A percentile compares a stretch with the other conserved stretches of the same genome.
phyloP scores from a whole-genome alignment of 208 protist genomes.

The Endotrypanum monterogeii region DNA sequence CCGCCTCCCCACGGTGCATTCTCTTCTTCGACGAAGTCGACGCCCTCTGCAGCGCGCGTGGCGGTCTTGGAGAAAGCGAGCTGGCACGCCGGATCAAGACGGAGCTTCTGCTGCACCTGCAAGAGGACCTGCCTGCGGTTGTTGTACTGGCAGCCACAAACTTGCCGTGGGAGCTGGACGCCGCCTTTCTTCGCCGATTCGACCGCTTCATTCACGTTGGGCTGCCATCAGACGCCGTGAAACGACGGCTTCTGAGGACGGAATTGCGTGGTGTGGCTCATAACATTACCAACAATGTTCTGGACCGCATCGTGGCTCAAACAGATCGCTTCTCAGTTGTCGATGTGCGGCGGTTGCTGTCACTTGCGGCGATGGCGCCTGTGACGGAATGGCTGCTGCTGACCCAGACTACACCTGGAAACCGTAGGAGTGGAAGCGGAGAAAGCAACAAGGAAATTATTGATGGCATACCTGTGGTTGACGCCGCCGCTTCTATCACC shows the following conservation, averaged over 20 bases:
- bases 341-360: conserved; percentile 91
- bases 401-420: conserved; percentile 38
- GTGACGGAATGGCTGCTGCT: conserved; percentile 75
- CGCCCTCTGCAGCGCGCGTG: conserved; percentile 83
- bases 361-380: conserved; percentile 94
- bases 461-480: conserved; percentile 1
- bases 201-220: conserved; percentile 88
- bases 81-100: conserved; percentile 97
- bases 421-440: neutral
- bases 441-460: neutral
- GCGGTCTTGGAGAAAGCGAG: conserved; percentile 77
- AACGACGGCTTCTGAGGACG: conserved; percentile 36
- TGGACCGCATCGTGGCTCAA: conserved; percentile 42
- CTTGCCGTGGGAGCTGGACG: conserved; percentile 91
- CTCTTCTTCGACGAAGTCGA: conserved; percentile 96
- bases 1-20: conserved; percentile 55
- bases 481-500: neutral
- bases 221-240: conserved; percentile 49
- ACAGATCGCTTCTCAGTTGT: conserved; percentile 90
- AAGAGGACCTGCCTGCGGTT: conserved; percentile 52
- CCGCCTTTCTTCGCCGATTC: conserved; percentile 86
- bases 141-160: conserved; percentile 92
- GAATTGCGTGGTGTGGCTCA: conserved; percentile 46
- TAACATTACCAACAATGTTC: conserved; percentile 34
- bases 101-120: conserved; percentile 98